These are phyloP conservation scores for Fusarium gaditjirri DNA, from an alignment of 2,329 filamentous ascomycete species.

Conservation along the genomic window DNA sequence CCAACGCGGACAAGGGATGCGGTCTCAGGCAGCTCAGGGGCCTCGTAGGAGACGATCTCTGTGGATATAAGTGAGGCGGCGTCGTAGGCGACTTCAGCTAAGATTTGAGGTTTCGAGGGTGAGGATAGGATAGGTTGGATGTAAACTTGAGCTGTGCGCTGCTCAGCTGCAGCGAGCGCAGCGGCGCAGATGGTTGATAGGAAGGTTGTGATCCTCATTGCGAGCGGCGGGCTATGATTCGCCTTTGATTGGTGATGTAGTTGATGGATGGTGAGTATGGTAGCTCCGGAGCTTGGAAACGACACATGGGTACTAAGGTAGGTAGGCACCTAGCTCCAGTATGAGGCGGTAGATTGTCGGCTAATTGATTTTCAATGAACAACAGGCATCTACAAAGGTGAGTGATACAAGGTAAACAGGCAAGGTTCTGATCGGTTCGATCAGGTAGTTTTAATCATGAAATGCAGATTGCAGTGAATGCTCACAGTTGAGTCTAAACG, in stretches of 20 bases:
- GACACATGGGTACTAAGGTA: conserved; percentile 28
- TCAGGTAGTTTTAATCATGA: background rate
- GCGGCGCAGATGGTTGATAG: conserved; percentile 57
- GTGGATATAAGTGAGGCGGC: conserved; percentile 55
- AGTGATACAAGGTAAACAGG: background rate
- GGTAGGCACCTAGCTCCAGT: background rate
- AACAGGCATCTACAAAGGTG: background rate
- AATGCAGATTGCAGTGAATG: background rate
- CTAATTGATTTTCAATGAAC: conserved; percentile 15
- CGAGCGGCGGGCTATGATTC: conserved; percentile 3
- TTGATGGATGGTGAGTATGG: conserved; percentile 4
- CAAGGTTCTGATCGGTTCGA: background rate
- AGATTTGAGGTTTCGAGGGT: conserved; percentile 51
- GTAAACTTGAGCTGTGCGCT: conserved; percentile 63
- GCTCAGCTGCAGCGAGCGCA: conserved; percentile 52
- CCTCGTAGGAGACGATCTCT: conserved; percentile 64
- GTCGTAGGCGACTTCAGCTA: conserved; percentile 69
- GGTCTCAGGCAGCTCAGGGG: conserved; percentile 61
- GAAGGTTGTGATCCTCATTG: conserved; percentile 56
- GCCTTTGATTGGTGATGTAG: background rate
- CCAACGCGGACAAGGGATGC: conserved; percentile 66
- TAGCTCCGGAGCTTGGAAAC: conserved; percentile 24
- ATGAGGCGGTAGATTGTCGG: conserved; percentile 35
- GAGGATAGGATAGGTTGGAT: conserved; percentile 60
- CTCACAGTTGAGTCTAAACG: conserved; percentile 14